Conservation (phyloP, 2,329 filamentous ascomycete species). For the Scedosporium boydii region DNA sequence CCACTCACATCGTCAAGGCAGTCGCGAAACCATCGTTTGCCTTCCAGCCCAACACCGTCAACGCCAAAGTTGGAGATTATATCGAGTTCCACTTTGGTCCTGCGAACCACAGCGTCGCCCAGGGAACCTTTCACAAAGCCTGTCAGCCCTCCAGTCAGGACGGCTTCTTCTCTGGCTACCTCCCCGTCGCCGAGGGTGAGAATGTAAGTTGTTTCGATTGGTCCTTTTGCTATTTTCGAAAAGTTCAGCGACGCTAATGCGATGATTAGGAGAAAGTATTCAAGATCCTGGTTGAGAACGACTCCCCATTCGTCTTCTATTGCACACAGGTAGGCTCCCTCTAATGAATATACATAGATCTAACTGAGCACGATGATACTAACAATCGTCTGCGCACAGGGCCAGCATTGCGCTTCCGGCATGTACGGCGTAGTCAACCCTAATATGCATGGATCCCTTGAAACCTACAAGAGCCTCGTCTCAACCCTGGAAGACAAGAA, state of each 20-base stretch:
- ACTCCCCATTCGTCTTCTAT: slow-evolving; percentile 26
- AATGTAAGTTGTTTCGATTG: slow-evolving; percentile 16
- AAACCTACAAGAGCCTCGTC: slow-evolving; percentile 18
- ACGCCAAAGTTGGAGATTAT: slow-evolving; percentile 22
- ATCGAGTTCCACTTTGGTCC: slow-evolving; percentile 27
- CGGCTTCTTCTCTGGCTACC: slow-evolving; percentile 29
- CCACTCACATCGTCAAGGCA: slow-evolving; percentile 17
- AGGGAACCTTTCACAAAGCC: slow-evolving; percentile 24
- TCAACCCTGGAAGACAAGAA: not conserved
- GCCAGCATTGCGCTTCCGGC: slow-evolving; percentile 24
- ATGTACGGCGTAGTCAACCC: slow-evolving; percentile 31
- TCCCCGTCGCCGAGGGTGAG: slow-evolving; percentile 18
- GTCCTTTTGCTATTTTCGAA: not conserved
- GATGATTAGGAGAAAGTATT: slow-evolving; percentile 22
- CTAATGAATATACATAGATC: too few species aligned
- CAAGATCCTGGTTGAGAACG: slow-evolving; percentile 21
- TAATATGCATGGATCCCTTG: slow-evolving; percentile 18
- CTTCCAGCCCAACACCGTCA: slow-evolving; percentile 23
- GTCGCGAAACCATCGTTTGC: slow-evolving; percentile 18
- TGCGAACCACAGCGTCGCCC: slow-evolving; percentile 27
- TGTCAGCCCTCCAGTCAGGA: slow-evolving; percentile 22
- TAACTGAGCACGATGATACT: not conserved
- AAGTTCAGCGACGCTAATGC: not conserved
- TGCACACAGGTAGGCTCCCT: slow-evolving; percentile 18
- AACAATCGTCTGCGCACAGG: slow-evolving; percentile 10